Evolutionary conservation across 345 rosid species (phyloP), one percentile per base, ranked within the genome.

Genomic region (Acer saccharum): DNA sequence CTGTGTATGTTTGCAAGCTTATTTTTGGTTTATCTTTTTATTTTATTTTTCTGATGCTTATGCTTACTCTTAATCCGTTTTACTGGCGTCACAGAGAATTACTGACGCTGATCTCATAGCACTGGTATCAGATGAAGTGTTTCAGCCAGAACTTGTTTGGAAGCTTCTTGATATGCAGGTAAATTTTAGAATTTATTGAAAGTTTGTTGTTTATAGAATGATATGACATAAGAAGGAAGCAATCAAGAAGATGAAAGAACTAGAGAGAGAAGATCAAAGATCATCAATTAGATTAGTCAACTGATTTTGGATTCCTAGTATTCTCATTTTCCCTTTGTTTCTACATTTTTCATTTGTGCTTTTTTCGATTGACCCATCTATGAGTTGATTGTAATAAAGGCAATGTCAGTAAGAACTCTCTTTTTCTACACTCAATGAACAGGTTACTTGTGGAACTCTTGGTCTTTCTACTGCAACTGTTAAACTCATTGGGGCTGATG

Each of bases 381-480:
- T 58, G 20, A 9, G 7, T 60, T 60, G 23, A 71, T 17, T 60
- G 66, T 23, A 21, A 8, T 73, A 16, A 41, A 73, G 18, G 20
- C 32, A 61, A 25, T 73, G 25, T 27, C 63, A 10, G 10, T 62
- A 23, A 73, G 18, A 29, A 10, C 64, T 64, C 35, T 20, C 14
- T 29, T 62, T 63, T 64, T 29, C 52, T 69, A 7, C 25, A 43
- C 73, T 9, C 71, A 58, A 81, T 71, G 69, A 77, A 79, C 87
- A 96, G 97, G 91, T 91, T 78, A 88, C 99, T 39, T 94, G 98
- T 80, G 98, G 98, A 84, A 94, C 95, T 76, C 93, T 92, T 43
- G 97, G 91, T 68, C 97, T 96, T 60, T 90, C 95, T 52, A 96
- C 98, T 12, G 97, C 98, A 66, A 94, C 99, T 10, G 98, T 96